Evolutionary conservation across 768 basidiomycete species (phyloP), one percentile per base, ranked within the genome.

Genomic region (Pleurotus giganteus): DNA sequence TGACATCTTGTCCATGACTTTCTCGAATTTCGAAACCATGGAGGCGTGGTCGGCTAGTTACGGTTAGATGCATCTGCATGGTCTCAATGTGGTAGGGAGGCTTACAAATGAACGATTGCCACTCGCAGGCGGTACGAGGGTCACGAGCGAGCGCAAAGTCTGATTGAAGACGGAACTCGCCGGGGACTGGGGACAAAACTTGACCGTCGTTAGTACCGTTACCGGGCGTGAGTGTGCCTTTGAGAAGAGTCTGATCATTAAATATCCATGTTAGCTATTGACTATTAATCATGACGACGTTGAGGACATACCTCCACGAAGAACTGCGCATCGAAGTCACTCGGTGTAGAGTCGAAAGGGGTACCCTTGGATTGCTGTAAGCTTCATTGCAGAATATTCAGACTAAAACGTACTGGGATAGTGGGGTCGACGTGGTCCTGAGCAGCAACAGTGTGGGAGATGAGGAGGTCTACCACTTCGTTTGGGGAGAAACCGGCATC

Each of bases 301-400:
- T 50, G 27, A 27, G 26, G 9, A 15, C 49, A 27, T n/a, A 65
- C 64, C 60, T 69, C 69, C 21, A 69, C 23, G 58, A 64, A 65
- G 62, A 71, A 68, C 36, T 71, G 66, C 5, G 70, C 47, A 59
- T 72, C 71, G 41, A 71, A 71, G 4, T 36, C 24, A 9, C 46
- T 49, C 2, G 71, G 69, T 2, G 70, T 70, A 1, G 67, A 63
- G 47, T 72, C 71, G 55, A 69, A 67, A 9, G 68, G 68, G 3
- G 62, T 55, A 24, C 63, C 66, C 63, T 55, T 54, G 19, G 47
- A 54, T 50, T 43, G 34, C 21, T 47, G 50, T 26, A n/a, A 37
- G 43, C 46, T 37, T 8, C 28, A 29, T 13, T 24, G 12, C 3
- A 27, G n/a, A 34, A 41, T 9, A 41, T 53, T 19, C 53, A 45